These are phyloP conservation scores for Lipomyces sp. DNA, from an alignment of 805 yeast species.

Conservation along the genomic window DNA sequence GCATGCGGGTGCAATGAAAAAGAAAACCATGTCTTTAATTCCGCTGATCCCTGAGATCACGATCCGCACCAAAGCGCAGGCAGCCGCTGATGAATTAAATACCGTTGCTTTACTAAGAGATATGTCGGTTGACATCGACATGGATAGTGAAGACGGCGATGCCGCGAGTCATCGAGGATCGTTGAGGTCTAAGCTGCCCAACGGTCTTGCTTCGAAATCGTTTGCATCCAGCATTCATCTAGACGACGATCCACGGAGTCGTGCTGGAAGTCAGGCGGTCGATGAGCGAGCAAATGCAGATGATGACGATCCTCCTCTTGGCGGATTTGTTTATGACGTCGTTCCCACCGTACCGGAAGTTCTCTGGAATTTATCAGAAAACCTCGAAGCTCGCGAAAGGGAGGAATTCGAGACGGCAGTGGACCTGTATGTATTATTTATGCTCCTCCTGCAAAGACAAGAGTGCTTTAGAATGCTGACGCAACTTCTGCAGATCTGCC, in stretches of 20 bases:
- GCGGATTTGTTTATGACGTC: slow-evolving; percentile 71
- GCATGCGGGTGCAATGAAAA: slow-evolving; percentile 96
- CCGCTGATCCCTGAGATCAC: slow-evolving; percentile 89
- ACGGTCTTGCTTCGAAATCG: too few species aligned
- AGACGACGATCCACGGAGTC: slow-evolving; percentile 3
- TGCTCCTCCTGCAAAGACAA: too few species aligned
- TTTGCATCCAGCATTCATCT: too few species aligned
- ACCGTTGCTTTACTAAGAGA: slow-evolving; percentile 8
- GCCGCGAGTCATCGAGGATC: slow-evolving; percentile 5
- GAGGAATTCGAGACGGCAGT: slow-evolving; percentile 22
- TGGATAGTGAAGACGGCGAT: slow-evolving; percentile 25
- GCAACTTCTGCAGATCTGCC: slow-evolving; percentile 36
- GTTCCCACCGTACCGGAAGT: slow-evolving; percentile 75
- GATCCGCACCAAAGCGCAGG: slow-evolving; percentile 51
- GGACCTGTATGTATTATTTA: slow-evolving; percentile 25
- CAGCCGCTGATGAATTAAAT: slow-evolving; percentile 43
- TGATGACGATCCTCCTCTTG: slow-evolving; percentile 12
- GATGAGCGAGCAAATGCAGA: slow-evolving; percentile 11
- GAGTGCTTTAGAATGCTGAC: not conserved
- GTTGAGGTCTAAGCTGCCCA: too few species aligned
- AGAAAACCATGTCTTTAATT: slow-evolving; percentile 67
- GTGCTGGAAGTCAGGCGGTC: not conserved
- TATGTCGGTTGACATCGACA: slow-evolving; percentile 25
- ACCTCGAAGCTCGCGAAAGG: slow-evolving; percentile 16
- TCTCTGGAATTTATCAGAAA: slow-evolving; percentile 26